Percentiles rank a stretch among this genome's conserved stretches.
Evolutionary conservation across 2,329 filamentous ascomycete genomes (phyloP).

Genomic region (Hortaea werneckii): DNA sequence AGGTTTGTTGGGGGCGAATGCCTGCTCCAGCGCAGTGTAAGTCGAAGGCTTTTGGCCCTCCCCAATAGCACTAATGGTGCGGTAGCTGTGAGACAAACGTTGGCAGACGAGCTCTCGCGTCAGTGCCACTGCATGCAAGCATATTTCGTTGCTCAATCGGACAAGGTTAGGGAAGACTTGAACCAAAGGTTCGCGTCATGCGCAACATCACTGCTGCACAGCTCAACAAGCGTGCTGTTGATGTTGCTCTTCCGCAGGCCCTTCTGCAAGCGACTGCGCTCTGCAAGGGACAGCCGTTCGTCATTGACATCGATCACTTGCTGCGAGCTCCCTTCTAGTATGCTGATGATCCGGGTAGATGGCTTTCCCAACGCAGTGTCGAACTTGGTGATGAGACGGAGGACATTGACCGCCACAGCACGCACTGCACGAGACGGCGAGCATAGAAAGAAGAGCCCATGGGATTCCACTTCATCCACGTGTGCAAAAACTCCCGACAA

Average conservation of each 20-base stretch:
- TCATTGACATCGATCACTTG: conserved; percentile 87
- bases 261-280: conserved; percentile 82
- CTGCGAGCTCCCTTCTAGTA: conserved; percentile 81
- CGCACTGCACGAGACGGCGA: conserved; percentile 87
- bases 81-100: conserved; percentile 85
- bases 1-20: conserved; percentile 26
- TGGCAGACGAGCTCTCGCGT: conserved; percentile 89
- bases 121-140: conserved; percentile 81
- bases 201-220: conserved; percentile 89
- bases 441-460: conserved; percentile 93
- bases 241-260: conserved; percentile 77
- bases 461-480: conserved; percentile 92
- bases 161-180: conserved; percentile 93
- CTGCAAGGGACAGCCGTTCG: conserved; percentile 81
- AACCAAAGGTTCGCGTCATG: conserved; percentile 96
- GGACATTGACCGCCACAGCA: conserved; percentile 80
- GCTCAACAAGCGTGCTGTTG: conserved; percentile 77
- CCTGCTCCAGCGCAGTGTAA: conserved; percentile 51
- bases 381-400: conserved; percentile 87
- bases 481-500: conserved; percentile 82
- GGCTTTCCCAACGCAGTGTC: conserved; percentile 73
- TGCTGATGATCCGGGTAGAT: conserved; percentile 74
- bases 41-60: conserved; percentile 46
- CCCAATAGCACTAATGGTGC: conserved; percentile 66
- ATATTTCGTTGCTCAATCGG: conserved; percentile 79